Percentiles rank a stretch among this genome's conserved stretches.
These are phyloP conservation scores for Tympanopsis confertula DNA, from an alignment of 2,329 filamentous ascomycete species.

Conservation along the genomic window DNA sequence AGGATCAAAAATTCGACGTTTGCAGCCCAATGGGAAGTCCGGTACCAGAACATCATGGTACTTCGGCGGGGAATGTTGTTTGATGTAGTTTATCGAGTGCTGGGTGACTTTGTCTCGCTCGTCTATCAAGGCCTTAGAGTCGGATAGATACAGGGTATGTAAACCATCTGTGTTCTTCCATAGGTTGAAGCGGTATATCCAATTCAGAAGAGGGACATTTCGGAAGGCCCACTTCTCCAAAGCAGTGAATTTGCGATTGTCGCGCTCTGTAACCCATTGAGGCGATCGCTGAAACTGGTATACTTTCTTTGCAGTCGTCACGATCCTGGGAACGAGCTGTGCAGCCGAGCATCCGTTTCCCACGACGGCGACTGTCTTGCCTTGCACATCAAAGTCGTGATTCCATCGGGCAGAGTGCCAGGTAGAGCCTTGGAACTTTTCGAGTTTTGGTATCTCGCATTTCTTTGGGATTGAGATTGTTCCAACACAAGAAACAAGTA, in stretches of 20 bases:
- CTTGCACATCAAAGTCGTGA: conserved; percentile 6
- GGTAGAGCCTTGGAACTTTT: background rate
- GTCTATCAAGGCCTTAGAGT: too few relatives aligned
- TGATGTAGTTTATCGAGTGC: background rate
- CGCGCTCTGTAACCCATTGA: too few relatives aligned
- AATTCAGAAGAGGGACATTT: too few relatives aligned
- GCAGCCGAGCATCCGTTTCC: conserved; percentile 39
- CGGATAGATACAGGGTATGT: too few relatives aligned
- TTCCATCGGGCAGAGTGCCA: background rate
- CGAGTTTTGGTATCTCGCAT: background rate
- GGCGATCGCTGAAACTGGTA: too few relatives aligned
- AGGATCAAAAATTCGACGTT: background rate
- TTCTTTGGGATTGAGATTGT: conserved; percentile 11
- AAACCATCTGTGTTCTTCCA: too few relatives aligned
- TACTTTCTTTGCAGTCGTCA: too few relatives aligned
- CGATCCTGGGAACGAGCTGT: conserved; percentile 40
- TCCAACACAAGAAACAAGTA: background rate
- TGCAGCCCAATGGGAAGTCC: background rate
- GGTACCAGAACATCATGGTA: background rate
- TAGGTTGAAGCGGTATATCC: too few relatives aligned
- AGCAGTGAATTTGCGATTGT: too few relatives aligned
- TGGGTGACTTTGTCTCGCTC: background rate
- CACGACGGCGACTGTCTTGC: conserved; percentile 35
- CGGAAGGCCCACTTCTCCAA: too few relatives aligned
- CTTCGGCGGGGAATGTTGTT: background rate